Evolutionary conservation across 768 basidiomycete species (phyloP).

Genomic region (Boletus speciosus): DNA sequence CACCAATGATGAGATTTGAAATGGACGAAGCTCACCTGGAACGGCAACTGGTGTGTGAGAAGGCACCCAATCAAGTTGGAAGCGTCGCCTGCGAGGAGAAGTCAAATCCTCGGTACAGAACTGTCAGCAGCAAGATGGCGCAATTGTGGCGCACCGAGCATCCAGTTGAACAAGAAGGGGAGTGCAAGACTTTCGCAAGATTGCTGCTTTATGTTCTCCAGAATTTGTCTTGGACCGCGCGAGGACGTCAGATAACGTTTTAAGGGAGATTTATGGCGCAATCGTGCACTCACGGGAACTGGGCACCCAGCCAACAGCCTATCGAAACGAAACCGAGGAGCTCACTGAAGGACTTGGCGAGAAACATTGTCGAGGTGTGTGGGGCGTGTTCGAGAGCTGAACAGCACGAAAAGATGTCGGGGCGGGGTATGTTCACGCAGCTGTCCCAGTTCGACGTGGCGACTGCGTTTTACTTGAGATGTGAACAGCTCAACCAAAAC

Average conservation of each 20-base stretch:
- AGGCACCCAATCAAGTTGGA: conserved; percentile 92
- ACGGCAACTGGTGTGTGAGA: conserved; percentile 89
- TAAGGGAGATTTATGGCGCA: background rate
- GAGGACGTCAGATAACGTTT: conserved; percentile 8
- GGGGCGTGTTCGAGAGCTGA: background rate
- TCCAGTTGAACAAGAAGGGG: conserved; percentile 92
- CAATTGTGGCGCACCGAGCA: conserved; percentile 60
- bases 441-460: background rate
- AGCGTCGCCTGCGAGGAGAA: conserved; percentile 63
- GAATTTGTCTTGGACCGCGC: conserved; percentile 58
- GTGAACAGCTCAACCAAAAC: background rate
- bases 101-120: conserved; percentile 4
- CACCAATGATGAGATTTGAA: conserved; percentile 3
- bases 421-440: conserved; percentile 18
- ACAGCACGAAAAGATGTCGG: conserved; percentile 5
- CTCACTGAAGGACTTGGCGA: conserved; percentile 46
- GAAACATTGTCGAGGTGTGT: conserved; percentile 12
- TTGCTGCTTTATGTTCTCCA: conserved; percentile 70
- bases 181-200: conserved; percentile 90
- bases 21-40: conserved; percentile 63
- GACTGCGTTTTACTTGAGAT: background rate
- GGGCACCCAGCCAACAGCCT: conserved; percentile 79
- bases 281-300: conserved; percentile 69
- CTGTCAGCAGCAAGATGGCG: background rate
- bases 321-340: conserved; percentile 70